Evolutionary conservation across 2,329 filamentous ascomycete genomes (phyloP), one percentile per base, ranked within the genome.

Genomic region (Pezicula neosporulosa): DNA sequence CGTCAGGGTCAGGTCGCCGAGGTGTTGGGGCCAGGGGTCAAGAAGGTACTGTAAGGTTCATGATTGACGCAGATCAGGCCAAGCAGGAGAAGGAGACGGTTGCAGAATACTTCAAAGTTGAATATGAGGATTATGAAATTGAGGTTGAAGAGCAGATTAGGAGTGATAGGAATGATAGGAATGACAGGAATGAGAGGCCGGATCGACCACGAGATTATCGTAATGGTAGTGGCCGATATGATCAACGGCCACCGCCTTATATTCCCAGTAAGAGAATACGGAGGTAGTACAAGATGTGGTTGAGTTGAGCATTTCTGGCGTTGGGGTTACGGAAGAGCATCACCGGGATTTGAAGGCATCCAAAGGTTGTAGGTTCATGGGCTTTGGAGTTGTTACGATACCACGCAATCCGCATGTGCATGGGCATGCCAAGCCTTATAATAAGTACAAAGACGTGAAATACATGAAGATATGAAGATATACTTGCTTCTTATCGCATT

Each of bases 1-100:
- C 62, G n/a, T 53, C 59, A 28, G 57, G 60, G 1, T 65, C 64
- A 19, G 56, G 61, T 4, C 59, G 55, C 38, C 57, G 55, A 27
- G 56, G 54, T 10, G 50, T 57, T n/a, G 56, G 55, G 7, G 49
- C 44, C 16, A 56, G 59, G 67, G 56, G 72, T 70, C 68, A 78
- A 61, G 86, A 90, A 19, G 88, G 88, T 6, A 96, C 93, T 0
- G 83, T 95, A 58, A 82, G 94, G 6, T 97, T 96, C 68, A 90
- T 97, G 70, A 85, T 97, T 45, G 89, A 96, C 57, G 82, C 86
- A 0, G 85, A 87, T 49, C 81, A 86, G 46, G 91, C 91, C 2
- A 78, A 80, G 44, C 76, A 77, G 15, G 94, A 99, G 70, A 81
- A 83, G 60, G 77, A 78, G 12, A 76, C 79, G 12, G 86, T 92